Evolutionary conservation across 1,284 basidiomycete species (phyloP).

Genomic region (Termitomyces sp.): DNA sequence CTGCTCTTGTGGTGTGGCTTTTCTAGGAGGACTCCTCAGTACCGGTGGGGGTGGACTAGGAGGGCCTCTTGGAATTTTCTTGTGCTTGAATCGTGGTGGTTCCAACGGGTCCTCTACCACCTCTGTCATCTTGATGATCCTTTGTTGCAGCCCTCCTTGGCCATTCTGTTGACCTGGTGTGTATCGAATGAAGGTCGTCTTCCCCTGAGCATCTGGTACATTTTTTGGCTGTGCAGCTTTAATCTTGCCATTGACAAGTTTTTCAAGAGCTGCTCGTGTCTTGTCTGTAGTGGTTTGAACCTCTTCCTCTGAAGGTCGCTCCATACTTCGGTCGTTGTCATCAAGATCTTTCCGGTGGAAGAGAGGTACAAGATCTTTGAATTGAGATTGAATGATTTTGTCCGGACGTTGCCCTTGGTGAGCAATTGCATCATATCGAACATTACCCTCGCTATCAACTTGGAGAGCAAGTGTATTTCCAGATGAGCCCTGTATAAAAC

Average conservation of each 20-base stretch:
- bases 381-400: slow-evolving; percentile 88
- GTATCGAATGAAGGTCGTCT: slow-evolving; percentile 89
- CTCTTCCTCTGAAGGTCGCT: slow-evolving; percentile 88
- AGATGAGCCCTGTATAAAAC: slow-evolving; percentile 59
- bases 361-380: slow-evolving; percentile 95
- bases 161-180: slow-evolving; percentile 87
- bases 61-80: slow-evolving; percentile 95
- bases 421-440: slow-evolving; percentile 96
- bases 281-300: slow-evolving; percentile 86
- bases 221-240: slow-evolving; percentile 95
- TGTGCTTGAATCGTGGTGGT: slow-evolving; percentile 96
- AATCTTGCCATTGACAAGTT: slow-evolving; percentile 91
- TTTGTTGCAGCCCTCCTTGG: slow-evolving; percentile 72
- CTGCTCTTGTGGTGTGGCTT: slow-evolving; percentile 94
- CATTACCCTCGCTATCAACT: slow-evolving; percentile 94
- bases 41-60: slow-evolving; percentile 98
- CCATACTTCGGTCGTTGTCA: slow-evolving; percentile 72
- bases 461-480: slow-evolving; percentile 94
- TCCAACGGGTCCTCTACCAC: slow-evolving; percentile 97
- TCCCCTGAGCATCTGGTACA: slow-evolving; percentile 73
- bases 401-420: slow-evolving; percentile 88
- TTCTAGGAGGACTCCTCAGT: slow-evolving; percentile 90
- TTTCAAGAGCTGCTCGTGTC: slow-evolving; percentile 88
- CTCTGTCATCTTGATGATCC: slow-evolving; percentile 99
- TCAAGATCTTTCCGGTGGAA: slow-evolving; percentile 84